Conservation (phyloP, 176 grass and related monocot species). For the Carex kokanica region DNA sequence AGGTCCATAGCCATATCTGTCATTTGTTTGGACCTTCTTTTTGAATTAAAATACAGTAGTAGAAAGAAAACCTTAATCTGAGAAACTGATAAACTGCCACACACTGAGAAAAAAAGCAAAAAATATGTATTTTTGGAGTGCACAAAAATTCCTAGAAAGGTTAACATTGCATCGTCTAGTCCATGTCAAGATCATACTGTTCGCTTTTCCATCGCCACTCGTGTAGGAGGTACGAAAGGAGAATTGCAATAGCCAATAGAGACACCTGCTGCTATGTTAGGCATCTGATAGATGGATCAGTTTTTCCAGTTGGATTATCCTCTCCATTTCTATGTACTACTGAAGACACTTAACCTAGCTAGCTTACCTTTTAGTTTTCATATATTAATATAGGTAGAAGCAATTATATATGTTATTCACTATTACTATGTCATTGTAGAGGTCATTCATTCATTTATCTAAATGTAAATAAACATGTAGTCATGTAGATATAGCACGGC, state of each 20-base stretch:
- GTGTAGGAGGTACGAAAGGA: slow-evolving; percentile 17
- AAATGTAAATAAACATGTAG: no score
- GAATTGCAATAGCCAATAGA: slow-evolving; percentile 7
- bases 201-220: slow-evolving; percentile 19
- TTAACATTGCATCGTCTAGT: slow-evolving; percentile 18
- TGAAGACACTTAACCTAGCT: not conserved
- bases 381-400: not conserved
- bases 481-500: no score
- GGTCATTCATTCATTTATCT: no score
- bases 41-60: not conserved
- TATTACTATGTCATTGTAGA: no score
- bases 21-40: not conserved
- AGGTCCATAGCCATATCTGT: not conserved
- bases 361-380: not conserved
- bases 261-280: slow-evolving; percentile 14
- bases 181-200: slow-evolving; percentile 28
- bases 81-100: slow-evolving; percentile 6
- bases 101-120: not conserved
- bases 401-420: not conserved
- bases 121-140: not conserved
- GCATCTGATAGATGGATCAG: slow-evolving; percentile 18
- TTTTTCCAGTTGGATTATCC: not conserved
- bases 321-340: not conserved
- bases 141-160: slow-evolving; percentile 23
- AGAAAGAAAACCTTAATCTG: slow-evolving; percentile 2